phyloP scores from a whole-genome alignment of 352 stramenopile species.

The Chrysophaeum taylorii region DNA sequence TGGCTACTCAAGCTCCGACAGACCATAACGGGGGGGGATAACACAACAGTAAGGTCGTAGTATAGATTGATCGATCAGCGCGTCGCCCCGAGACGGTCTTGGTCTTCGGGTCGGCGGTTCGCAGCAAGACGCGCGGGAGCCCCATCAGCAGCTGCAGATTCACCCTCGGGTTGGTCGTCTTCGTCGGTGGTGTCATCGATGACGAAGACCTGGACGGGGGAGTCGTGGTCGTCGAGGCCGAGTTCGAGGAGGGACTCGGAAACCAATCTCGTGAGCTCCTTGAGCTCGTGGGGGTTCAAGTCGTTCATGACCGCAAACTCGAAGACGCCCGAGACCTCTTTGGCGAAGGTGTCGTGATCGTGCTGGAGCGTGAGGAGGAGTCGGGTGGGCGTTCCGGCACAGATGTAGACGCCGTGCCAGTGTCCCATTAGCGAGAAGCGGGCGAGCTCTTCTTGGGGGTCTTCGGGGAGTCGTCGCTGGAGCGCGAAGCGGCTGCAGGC shows the following conservation, averaged over 20 bases:
- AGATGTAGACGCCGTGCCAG: slow-evolving; percentile 14
- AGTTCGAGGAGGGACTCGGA: slow-evolving; percentile 9
- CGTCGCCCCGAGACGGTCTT: too few species aligned
- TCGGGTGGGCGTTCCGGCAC: slow-evolving; percentile 4
- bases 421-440: not conserved
- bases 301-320: not conserved
- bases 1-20: too few species aligned
- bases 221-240: not conserved
- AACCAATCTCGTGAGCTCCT: not conserved
- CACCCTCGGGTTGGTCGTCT: too few species aligned
- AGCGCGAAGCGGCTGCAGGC: slow-evolving; percentile 3
- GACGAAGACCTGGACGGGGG: too few species aligned
- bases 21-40: too few species aligned
- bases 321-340: not conserved
- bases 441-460: not conserved
- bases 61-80: too few species aligned
- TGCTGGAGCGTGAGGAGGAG: not conserved
- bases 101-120: too few species aligned
- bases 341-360: not conserved
- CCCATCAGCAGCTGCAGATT: too few species aligned
- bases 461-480: not conserved
- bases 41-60: too few species aligned
- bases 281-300: not conserved
- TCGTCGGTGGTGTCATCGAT: too few species aligned
- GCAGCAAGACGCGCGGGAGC: too few species aligned